Evolutionary conservation across 257 asterid species (phyloP), one percentile per base, ranked within the genome.

Genomic region (Echites panduratus): DNA sequence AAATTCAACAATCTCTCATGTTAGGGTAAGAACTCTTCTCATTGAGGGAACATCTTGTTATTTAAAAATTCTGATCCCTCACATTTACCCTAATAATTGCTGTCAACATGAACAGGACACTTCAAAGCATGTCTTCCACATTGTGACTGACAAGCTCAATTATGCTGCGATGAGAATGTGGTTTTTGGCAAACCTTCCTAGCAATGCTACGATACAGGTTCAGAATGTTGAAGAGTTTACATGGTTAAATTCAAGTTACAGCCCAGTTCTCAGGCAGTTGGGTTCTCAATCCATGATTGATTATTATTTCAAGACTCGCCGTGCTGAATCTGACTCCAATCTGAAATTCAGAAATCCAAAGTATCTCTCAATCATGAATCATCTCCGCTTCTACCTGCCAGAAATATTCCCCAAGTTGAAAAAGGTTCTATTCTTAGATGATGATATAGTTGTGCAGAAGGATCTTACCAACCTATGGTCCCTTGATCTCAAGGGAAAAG

Each of bases 111-210:
- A 73, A 53, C 92, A 93, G 98, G 87, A 91, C 71, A 81, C 96
- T 45, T 84, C 88, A 48, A 83, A 78, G 73, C 97, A 93, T 35
- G 96, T 93, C 59, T 93, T 93, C 86, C 98, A 93, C 77, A 75
- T 93, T 7, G 98, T 93, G 58, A 90, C 98, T 6, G 97, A 93
- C 74, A 86, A 85, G 90, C 94, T 91, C 68, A 93, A 93, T 70
- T 91, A 80, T 54, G 98, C 96, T 73, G 92, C 98, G 62, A 93
- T 93, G 98, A 88, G 72, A 71, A 93, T 93, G 98, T 93, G 98
- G 98, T 93, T 93, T 79, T 71, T 93, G 83, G 89, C 91, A 8
- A 93, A 93, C 78, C 95, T 89, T 48, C 96, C 97, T 0, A 81
- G 85, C 24, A 68, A 81, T 80, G 97, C 95, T 63, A 79, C 93